Evolutionary conservation across 371 early-diverging fungal genomes (phyloP).

Genomic region (Vittaforma corneae): DNA sequence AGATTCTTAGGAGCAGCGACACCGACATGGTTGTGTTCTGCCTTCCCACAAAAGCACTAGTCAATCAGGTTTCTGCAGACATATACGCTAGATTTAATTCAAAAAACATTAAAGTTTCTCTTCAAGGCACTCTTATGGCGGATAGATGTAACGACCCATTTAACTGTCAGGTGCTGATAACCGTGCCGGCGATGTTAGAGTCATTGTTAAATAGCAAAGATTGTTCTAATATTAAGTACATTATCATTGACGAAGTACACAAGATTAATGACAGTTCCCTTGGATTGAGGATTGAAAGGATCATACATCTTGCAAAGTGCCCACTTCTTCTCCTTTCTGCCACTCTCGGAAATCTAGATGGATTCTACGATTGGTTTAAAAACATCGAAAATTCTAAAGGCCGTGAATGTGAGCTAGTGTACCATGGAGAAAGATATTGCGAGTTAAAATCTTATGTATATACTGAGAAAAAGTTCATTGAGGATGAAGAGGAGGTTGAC

Average conservation of each 20-base stretch:
- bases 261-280: slow-evolving; percentile 58
- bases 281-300: slow-evolving; percentile 61
- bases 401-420: slow-evolving; percentile 48
- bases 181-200: slow-evolving; percentile 60
- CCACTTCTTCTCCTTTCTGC: slow-evolving; percentile 62
- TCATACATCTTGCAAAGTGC: slow-evolving; percentile 59
- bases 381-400: slow-evolving; percentile 50
- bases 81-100: slow-evolving; percentile 61
- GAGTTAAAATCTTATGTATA: slow-evolving; percentile 56
- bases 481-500: neutral
- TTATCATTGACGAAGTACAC: slow-evolving; percentile 63
- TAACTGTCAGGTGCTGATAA: slow-evolving; percentile 61
- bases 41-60: slow-evolving; percentile 63
- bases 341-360: slow-evolving; percentile 61
- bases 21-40: slow-evolving; percentile 60
- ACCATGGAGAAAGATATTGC: slow-evolving; percentile 57
- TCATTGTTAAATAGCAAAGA: slow-evolving; percentile 38
- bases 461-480: slow-evolving; percentile 13
- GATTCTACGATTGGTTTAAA: slow-evolving; percentile 58
- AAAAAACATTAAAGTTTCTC: slow-evolving; percentile 45
- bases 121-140: slow-evolving; percentile 57
- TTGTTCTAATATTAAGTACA: slow-evolving; percentile 57
- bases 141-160: slow-evolving; percentile 53
- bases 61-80: slow-evolving; percentile 63
- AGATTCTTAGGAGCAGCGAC: slow-evolving; percentile 59